These are phyloP conservation scores for Amniculicola lignicola DNA, from an alignment of 495 filamentous ascomycete species.

Conservation along the genomic window DNA sequence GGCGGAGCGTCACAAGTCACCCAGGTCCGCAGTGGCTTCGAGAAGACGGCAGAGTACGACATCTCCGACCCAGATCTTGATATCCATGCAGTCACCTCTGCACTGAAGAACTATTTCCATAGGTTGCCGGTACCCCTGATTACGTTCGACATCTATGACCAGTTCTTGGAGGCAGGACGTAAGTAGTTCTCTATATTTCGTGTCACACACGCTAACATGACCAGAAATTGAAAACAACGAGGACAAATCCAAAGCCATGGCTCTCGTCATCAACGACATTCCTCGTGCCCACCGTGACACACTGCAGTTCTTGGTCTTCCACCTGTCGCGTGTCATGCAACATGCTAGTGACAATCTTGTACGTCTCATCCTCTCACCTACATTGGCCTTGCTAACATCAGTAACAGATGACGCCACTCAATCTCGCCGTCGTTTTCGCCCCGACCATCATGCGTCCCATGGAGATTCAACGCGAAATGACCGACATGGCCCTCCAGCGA, in stretches of 20 bases:
- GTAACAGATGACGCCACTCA: constrained; percentile 81
- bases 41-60: constrained; percentile 76
- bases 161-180: constrained; percentile 74
- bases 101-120: constrained; percentile 96
- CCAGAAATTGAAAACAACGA: constrained; percentile 53
- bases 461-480: constrained; percentile 89
- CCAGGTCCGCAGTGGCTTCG: constrained; percentile 83
- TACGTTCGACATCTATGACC: constrained; percentile 89
- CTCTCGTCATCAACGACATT: constrained; percentile 68
- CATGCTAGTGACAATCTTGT: constrained; percentile 77
- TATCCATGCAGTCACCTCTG: constrained; percentile 93
- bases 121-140: constrained; percentile 88
- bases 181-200: constrained; percentile 38
- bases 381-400: not conserved
- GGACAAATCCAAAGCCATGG: constrained; percentile 64
- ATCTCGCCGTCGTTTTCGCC: constrained; percentile 95
- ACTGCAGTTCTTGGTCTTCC: constrained; percentile 91
- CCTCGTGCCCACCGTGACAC: constrained; percentile 80
- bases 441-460: constrained; percentile 93
- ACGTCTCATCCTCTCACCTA: constrained; percentile 28
- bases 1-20: constrained; percentile 87
- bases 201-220: constrained; percentile 14
- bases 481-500: constrained; percentile 66
- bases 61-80: constrained; percentile 92
- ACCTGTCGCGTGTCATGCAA: constrained; percentile 82